These are phyloP conservation scores for Pseudisothecium myosuroides DNA, from an alignment of 225 moss, liverwort and hornwort species.

Conservation along the genomic window DNA sequence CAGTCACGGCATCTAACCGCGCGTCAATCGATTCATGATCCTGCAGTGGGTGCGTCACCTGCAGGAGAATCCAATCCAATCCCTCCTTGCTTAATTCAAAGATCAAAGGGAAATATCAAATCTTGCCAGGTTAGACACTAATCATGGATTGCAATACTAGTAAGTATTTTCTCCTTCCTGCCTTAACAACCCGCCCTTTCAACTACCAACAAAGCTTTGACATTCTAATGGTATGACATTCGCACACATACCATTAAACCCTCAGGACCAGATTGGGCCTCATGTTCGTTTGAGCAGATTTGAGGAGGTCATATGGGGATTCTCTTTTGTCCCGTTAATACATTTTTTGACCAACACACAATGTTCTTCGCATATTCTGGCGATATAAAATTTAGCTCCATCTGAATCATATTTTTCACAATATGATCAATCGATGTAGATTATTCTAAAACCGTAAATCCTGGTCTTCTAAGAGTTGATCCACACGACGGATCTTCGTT, in stretches of 20 bases:
- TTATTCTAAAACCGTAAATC: neutral
- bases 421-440: neutral
- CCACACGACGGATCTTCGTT: neutral
- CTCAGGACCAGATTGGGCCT: neutral
- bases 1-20: slow-evolving; percentile 78
- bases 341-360: neutral
- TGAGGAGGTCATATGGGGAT: neutral
- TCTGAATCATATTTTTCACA: neutral
- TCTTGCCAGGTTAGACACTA: neutral
- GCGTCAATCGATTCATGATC: slow-evolving; percentile 55
- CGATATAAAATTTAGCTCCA: neutral
- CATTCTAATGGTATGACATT: neutral
- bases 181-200: neutral
- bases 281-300: neutral
- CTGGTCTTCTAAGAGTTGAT: neutral
- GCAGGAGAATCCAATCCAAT: neutral
- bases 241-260: neutral
- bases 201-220: neutral
- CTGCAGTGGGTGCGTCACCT: slow-evolving; percentile 92
- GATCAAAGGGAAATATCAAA: neutral
- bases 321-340: neutral
- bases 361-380: neutral
- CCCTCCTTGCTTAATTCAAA: neutral
- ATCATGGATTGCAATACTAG: neutral
- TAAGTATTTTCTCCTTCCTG: neutral